A percentile compares a stretch with the other conserved stretches of the same genome.
Conservation (phyloP, 306 rosid genomes). For the Begonia loranthoides region DNA sequence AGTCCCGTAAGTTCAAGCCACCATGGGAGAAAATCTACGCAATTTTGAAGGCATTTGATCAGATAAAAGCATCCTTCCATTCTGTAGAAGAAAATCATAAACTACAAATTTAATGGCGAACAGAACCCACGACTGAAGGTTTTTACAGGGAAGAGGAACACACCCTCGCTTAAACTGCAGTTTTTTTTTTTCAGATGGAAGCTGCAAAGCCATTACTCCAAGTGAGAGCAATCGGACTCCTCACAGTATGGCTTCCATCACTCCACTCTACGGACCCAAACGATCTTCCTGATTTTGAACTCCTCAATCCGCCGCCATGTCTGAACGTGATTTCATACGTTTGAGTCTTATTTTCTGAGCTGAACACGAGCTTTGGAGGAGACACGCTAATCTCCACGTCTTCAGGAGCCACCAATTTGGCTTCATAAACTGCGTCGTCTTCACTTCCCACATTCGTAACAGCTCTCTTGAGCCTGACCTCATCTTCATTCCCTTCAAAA, state of each 20-base stretch:
- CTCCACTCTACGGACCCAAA: slow-evolving; percentile 74
- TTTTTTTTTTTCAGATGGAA: slow-evolving; percentile 24
- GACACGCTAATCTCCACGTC: slow-evolving; percentile 48
- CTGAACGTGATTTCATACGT: slow-evolving; percentile 43
- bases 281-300: slow-evolving; percentile 6
- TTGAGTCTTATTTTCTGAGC: slow-evolving; percentile 28
- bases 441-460: slow-evolving; percentile 59
- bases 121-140: no score
- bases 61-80: no score
- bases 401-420: slow-evolving; percentile 37
- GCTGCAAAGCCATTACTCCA: slow-evolving; percentile 31
- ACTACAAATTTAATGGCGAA: no score
- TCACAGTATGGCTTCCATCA: slow-evolving; percentile 53
- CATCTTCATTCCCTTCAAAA: slow-evolving; percentile 12
- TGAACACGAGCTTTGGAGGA: slow-evolving; percentile 51
- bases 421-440: slow-evolving; percentile 54
- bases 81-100: no score
- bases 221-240: slow-evolving; percentile 64
- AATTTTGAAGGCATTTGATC: no score
- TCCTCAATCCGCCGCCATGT: slow-evolving; percentile 7
- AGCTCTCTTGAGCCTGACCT: slow-evolving; percentile 45
- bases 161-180: no score
- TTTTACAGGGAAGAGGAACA: no score
- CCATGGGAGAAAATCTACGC: no score
- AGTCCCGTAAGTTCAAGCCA: no score